phyloP scores from a whole-genome alignment of 2,329 filamentous ascomycete genomes.

The Hortaea werneckii region DNA sequence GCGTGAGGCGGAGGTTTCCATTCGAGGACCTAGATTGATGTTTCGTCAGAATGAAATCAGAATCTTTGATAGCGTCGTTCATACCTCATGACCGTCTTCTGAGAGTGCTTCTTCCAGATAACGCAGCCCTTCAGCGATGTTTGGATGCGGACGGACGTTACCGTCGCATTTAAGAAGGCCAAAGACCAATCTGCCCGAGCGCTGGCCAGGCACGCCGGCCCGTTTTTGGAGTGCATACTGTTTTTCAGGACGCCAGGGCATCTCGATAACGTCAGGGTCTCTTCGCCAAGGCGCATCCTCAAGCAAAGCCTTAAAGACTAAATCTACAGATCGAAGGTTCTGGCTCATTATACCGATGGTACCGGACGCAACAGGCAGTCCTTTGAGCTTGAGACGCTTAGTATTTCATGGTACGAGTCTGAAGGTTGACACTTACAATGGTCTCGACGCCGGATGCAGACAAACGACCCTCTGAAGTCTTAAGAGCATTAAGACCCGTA shows the following conservation, averaged over 20 bases:
- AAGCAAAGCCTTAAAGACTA: slow-evolving; percentile 7
- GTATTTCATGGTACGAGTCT: too few species aligned
- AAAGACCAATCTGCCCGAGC: slow-evolving; percentile 11
- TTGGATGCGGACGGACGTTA: slow-evolving; percentile 1
- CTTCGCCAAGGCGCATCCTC: slow-evolving; percentile 6
- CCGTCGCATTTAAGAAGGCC: slow-evolving; percentile 8
- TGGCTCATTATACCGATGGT: slow-evolving; percentile 10
- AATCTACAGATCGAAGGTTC: slow-evolving; percentile 2
- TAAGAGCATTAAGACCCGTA: slow-evolving; percentile 11
- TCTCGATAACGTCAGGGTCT: slow-evolving; percentile 6
- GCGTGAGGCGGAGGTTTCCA: slow-evolving; percentile 13
- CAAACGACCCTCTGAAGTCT: slow-evolving; percentile 6
- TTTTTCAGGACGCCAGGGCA: slow-evolving; percentile 13
- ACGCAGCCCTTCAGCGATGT: neutral
- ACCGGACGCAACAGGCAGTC: slow-evolving; percentile 9
- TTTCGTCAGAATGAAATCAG: neutral
- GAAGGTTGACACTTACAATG: slow-evolving; percentile 3
- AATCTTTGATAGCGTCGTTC: neutral
- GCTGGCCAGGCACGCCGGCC: neutral
- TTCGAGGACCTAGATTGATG: slow-evolving; percentile 3
- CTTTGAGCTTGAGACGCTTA: slow-evolving; percentile 4
- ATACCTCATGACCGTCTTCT: slow-evolving; percentile 7
- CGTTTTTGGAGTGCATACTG: slow-evolving; percentile 1
- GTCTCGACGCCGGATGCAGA: slow-evolving; percentile 8
- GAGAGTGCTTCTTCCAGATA: slow-evolving; percentile 5